Percentiles rank a stretch among this genome's conserved stretches.
These are phyloP conservation scores for Ambrosiella cleistominuta DNA, from an alignment of 2,329 filamentous ascomycete genomes.

Conservation along the genomic window DNA sequence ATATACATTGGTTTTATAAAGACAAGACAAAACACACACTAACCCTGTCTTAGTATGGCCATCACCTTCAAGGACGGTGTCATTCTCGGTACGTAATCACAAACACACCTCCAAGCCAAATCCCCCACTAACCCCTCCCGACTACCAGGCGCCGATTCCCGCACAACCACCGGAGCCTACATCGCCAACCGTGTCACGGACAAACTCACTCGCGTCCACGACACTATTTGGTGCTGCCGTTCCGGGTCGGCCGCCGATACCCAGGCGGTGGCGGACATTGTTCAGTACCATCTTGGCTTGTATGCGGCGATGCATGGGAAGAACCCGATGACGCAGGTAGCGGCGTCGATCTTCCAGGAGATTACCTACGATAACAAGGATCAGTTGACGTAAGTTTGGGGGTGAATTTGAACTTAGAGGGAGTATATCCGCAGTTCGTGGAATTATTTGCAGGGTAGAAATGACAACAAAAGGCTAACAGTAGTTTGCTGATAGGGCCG, in stretches of 20 bases:
- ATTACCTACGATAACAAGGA: constrained; percentile 98
- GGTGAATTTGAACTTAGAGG: no score
- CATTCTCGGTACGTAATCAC: constrained; percentile 51
- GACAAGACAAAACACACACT: constrained; percentile 11
- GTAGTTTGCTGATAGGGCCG: constrained; percentile 43
- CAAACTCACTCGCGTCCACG: constrained; percentile 95
- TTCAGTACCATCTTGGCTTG: constrained; percentile 87
- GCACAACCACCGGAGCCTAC: constrained; percentile 94
- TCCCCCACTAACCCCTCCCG: background rate
- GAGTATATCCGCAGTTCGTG: no score
- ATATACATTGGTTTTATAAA: background rate
- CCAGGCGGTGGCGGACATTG: constrained; percentile 93
- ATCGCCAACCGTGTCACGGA: constrained; percentile 98
- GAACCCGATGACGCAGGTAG: constrained; percentile 82
- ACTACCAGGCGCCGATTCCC: constrained; percentile 63
- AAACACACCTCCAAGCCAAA: no score
- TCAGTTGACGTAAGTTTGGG: constrained; percentile 50
- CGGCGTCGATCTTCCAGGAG: constrained; percentile 92
- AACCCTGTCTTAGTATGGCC: constrained; percentile 55
- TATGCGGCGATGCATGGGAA: constrained; percentile 83
- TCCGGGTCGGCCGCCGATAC: constrained; percentile 96
- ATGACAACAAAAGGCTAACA: background rate
- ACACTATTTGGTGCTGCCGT: constrained; percentile 99
- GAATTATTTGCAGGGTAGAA: background rate
- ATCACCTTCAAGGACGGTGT: constrained; percentile 98